phyloP scores from a whole-genome alignment of 2,329 filamentous ascomycete species.

The Sphaerulina vaccinii region DNA sequence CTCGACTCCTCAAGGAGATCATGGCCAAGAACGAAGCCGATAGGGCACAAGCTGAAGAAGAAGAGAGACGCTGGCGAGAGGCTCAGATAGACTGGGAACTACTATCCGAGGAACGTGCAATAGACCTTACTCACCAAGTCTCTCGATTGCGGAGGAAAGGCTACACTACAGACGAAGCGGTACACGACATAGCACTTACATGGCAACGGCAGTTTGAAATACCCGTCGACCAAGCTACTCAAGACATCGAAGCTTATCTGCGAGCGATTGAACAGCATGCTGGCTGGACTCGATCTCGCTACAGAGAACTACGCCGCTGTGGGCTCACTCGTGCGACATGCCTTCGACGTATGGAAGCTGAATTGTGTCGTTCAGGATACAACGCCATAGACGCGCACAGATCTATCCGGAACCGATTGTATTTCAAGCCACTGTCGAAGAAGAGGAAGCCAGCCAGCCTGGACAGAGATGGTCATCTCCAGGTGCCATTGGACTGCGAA shows the following conservation, averaged over 20 bases:
- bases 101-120: background rate
- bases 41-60: background rate
- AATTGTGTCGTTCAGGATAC: slow-evolving; percentile 3
- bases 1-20: slow-evolving; percentile 16
- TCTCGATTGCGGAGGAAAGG: background rate
- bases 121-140: background rate
- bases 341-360: slow-evolving; percentile 1
- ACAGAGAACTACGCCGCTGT: background rate
- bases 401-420: background rate
- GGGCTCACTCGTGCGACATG: slow-evolving; percentile 3
- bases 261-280: background rate
- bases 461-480: background rate
- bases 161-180: background rate
- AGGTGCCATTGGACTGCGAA: background rate
- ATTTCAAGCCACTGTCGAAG: background rate
- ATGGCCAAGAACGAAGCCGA: slow-evolving; percentile 8
- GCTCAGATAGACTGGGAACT: slow-evolving; percentile 1
- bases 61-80: background rate
- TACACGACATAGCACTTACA: background rate
- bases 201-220: background rate
- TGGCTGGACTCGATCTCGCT: slow-evolving; percentile 1
- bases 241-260: slow-evolving; percentile 1
- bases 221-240: background rate
- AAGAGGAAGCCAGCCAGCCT: background rate
- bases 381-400: slow-evolving; percentile 6